A percentile compares a stretch with the other conserved stretches of the same genome.
Conservation (phyloP, 257 asterid genomes). For the Misopates orontium region DNA sequence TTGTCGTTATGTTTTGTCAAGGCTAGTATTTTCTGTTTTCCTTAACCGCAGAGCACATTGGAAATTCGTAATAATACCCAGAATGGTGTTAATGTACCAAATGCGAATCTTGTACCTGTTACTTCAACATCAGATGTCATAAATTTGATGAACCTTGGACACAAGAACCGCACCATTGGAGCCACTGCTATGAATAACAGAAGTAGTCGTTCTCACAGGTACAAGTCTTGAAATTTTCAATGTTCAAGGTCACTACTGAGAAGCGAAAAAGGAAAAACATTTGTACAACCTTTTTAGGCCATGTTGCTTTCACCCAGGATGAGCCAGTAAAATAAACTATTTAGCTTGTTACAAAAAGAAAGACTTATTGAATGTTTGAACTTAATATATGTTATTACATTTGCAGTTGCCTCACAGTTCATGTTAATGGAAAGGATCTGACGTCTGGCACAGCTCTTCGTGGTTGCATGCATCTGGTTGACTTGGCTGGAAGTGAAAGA, state of each 20-base stretch:
- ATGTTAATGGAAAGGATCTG: slow-evolving; percentile 79
- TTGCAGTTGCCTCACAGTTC: slow-evolving; percentile 83
- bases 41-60: slow-evolving; percentile 60
- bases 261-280: not conserved
- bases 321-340: slow-evolving; percentile 1
- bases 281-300: slow-evolving; percentile 1
- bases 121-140: slow-evolving; percentile 66
- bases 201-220: slow-evolving; percentile 95
- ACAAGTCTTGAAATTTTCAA: not conserved
- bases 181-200: slow-evolving; percentile 72
- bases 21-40: slow-evolving; percentile 21
- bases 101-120: slow-evolving; percentile 71
- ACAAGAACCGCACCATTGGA: slow-evolving; percentile 73
- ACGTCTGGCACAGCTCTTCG: slow-evolving; percentile 59
- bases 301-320: slow-evolving; percentile 9
- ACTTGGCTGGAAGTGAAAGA: slow-evolving; percentile 93
- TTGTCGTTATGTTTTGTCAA: not conserved
- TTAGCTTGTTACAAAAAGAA: not conserved
- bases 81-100: slow-evolving; percentile 66
- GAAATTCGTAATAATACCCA: slow-evolving; percentile 62
- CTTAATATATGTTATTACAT: slow-evolving; percentile 19
- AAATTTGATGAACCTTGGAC: slow-evolving; percentile 75
- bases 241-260: not conserved
- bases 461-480: slow-evolving; percentile 89
- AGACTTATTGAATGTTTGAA: not conserved